A percentile compares a stretch with the other conserved stretches of the same genome.
phyloP scores from a whole-genome alignment of 305 asterid species.

The Andrographis paniculata region DNA sequence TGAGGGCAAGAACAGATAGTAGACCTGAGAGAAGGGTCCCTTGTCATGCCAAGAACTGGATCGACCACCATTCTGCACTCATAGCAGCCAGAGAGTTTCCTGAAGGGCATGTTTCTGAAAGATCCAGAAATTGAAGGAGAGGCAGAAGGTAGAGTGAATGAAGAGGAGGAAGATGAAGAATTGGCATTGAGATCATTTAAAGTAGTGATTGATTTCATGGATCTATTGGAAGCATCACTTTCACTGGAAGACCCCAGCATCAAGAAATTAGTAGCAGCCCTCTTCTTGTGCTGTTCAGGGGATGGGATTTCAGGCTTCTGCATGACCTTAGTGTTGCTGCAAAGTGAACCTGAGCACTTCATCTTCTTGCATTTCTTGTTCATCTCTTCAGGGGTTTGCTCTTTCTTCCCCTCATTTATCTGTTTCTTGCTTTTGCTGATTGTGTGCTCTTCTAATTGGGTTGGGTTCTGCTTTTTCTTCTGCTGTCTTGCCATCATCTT shows the following conservation, averaged over 20 bases:
- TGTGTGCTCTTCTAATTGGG: conserved; percentile 5
- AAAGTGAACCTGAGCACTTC: conserved; percentile 74
- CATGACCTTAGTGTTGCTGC: conserved; percentile 79
- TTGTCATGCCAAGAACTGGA: conserved; percentile 64
- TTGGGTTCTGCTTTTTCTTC: conserved; percentile 18
- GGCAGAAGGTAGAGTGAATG: conserved; percentile 19
- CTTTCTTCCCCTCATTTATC: conserved; percentile 16
- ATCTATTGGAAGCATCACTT: conserved; percentile 26
- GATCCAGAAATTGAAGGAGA: conserved; percentile 47
- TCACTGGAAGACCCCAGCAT: conserved; percentile 22
- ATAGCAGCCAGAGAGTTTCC: conserved; percentile 77
- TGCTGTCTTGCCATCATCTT: conserved; percentile 3
- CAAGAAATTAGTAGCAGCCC: neutral
- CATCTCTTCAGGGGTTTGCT: conserved; percentile 24
- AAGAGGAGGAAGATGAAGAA: conserved; percentile 24
- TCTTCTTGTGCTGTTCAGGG: conserved; percentile 28
- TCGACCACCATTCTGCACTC: conserved; percentile 93
- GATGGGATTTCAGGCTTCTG: conserved; percentile 50
- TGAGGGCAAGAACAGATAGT: conserved; percentile 50
- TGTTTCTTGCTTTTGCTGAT: conserved; percentile 17
- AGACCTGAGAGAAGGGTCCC: conserved; percentile 65
- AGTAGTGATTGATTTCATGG: conserved; percentile 24
- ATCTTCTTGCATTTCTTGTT: conserved; percentile 46
- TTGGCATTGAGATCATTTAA: conserved; percentile 25
- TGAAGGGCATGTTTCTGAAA: conserved; percentile 61